A percentile compares a stretch with the other conserved stretches of the same genome.
phyloP scores from a whole-genome alignment of 441 rosid species.

The Mallotus japonicus region DNA sequence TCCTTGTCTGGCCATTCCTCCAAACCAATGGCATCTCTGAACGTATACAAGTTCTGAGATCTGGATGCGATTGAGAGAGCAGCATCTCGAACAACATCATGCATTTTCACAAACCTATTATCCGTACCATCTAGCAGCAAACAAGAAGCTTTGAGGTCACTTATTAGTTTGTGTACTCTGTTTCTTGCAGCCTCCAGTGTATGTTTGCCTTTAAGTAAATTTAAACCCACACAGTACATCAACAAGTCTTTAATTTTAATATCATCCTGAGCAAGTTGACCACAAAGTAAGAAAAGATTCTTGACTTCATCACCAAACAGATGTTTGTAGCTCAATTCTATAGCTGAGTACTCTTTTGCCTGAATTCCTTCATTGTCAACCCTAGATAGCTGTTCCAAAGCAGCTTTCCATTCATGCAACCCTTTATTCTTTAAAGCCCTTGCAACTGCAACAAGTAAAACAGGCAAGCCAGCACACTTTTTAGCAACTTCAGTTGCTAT shows the following conservation, averaged over 20 bases:
- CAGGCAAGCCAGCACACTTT: conserved; percentile 4
- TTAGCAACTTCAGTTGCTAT: not conserved
- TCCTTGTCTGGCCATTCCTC: not conserved
- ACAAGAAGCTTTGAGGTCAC: conserved; percentile 13
- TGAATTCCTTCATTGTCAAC: not conserved
- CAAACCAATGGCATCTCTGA: no score
- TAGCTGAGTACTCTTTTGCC: not conserved
- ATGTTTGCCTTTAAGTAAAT: not conserved
- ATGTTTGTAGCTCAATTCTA: conserved; percentile 24
- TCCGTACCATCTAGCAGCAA: conserved; percentile 14
- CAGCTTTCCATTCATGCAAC: not conserved
- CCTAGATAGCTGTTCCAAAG: not conserved
- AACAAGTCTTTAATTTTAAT: not conserved
- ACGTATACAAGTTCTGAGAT: not conserved
- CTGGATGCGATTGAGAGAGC: conserved; percentile 20
- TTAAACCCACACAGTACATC: conserved; percentile 1
- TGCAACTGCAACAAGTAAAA: conserved; percentile 12
- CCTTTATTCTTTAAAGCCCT: not conserved
- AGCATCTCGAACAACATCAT: conserved; percentile 21
- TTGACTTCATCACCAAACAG: conserved; percentile 2
- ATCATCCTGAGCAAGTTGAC: not conserved
- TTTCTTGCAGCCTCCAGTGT: conserved; percentile 14
- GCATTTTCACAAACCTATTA: conserved; percentile 9
- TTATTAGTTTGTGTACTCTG: not conserved
- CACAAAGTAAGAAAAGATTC: conserved; percentile 19